Percentiles rank a stretch among this genome's conserved stretches.
Conservation (phyloP, 768 basidiomycete species). For the Trametes cinnabarina region DNA sequence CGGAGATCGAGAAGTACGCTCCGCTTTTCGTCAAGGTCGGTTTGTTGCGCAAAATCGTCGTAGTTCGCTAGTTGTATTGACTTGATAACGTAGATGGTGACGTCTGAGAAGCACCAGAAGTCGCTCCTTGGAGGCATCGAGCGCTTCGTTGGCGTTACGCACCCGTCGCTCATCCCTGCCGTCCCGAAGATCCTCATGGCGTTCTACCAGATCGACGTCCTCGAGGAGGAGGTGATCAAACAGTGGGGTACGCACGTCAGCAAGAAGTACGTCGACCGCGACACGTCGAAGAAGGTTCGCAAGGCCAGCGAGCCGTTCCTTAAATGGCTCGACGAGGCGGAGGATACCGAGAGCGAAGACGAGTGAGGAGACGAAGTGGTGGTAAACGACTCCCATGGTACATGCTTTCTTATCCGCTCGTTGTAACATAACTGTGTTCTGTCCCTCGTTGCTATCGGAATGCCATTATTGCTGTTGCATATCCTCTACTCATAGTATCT, state of each 20-base stretch:
- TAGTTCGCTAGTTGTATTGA: background rate
- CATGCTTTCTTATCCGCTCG: background rate
- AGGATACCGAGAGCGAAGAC: slow-evolving; percentile 64
- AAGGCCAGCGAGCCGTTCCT: slow-evolving; percentile 95
- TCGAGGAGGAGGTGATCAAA: slow-evolving; percentile 87
- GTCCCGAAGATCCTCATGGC: slow-evolving; percentile 94
- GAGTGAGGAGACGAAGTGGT: slow-evolving; percentile 3
- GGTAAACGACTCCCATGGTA: background rate
- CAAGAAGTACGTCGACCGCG: slow-evolving; percentile 95
- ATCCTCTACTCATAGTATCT: no score
- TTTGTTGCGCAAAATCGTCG: slow-evolving; percentile 7
- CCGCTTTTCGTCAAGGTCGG: slow-evolving; percentile 75
- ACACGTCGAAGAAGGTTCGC: slow-evolving; percentile 91
- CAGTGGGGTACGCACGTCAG: slow-evolving; percentile 97
- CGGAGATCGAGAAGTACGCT: slow-evolving; percentile 62
- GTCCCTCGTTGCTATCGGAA: background rate
- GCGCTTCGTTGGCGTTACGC: slow-evolving; percentile 70
- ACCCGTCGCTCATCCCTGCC: slow-evolving; percentile 66
- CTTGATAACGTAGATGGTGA: slow-evolving; percentile 61
- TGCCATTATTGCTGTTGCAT: no score
- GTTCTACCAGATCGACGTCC: slow-evolving; percentile 87
- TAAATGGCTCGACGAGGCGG: slow-evolving; percentile 92
- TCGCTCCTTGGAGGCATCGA: slow-evolving; percentile 91
- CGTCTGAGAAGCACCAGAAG: slow-evolving; percentile 95
- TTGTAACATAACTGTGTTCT: background rate